Conservation (phyloP, 2,329 filamentous ascomycete genomes). For the Aspergillus sp. region DNA sequence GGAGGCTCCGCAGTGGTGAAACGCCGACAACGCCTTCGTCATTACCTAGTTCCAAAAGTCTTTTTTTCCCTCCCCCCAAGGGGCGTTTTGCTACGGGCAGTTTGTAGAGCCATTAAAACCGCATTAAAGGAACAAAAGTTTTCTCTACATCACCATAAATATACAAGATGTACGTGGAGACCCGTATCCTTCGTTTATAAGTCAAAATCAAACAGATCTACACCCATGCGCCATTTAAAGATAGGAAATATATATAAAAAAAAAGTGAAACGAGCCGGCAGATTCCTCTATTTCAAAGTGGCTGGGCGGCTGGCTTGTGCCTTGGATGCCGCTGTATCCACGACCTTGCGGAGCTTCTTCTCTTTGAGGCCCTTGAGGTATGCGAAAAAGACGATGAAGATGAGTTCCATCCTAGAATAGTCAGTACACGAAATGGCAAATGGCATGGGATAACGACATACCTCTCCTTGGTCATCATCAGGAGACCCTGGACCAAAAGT, state of each 20-base stretch:
- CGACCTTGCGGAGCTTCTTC: constrained; percentile 67
- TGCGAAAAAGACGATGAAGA: constrained; percentile 82
- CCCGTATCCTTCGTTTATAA: constrained; percentile 2
- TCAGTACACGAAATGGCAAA: constrained; percentile 8
- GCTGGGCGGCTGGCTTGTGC: constrained; percentile 55
- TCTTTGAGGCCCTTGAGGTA: constrained; percentile 72
- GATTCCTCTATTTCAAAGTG: constrained; percentile 45
- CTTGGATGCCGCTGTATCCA: constrained; percentile 62
- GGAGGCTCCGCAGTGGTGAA: background rate
- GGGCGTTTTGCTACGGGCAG: too few species aligned
- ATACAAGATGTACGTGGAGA: constrained; percentile 13
- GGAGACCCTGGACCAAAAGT: constrained; percentile 84
- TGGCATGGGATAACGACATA: constrained; percentile 37
- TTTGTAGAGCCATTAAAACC: too few species aligned
- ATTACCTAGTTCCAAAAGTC: background rate
- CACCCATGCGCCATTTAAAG: constrained; percentile 18
- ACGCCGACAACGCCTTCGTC: background rate
- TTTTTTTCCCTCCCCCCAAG: too few species aligned
- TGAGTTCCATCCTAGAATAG: constrained; percentile 70
- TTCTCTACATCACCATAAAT: constrained; percentile 19
- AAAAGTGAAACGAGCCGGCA: constrained; percentile 10
- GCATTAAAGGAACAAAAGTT: background rate
- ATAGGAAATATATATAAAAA: constrained; percentile 5
- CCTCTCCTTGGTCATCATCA: constrained; percentile 99
- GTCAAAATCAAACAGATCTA: constrained; percentile 16